Conservation (phyloP, 768 basidiomycete genomes). For the Lanmaoa rubissima region DNA sequence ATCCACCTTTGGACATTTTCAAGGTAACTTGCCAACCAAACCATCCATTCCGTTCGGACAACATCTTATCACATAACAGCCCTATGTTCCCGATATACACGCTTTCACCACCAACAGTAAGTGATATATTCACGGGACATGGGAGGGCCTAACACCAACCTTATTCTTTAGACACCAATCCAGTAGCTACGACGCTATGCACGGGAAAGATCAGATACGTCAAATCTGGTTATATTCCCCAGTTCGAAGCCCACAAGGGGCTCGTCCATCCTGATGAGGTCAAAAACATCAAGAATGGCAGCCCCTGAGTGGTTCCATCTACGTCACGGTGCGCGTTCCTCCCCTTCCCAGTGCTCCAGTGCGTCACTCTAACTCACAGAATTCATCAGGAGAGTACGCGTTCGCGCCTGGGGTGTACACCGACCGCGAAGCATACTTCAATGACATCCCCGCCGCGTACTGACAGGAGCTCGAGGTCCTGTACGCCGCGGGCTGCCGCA, state of each 20-base stretch:
- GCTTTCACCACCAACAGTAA: conserved; percentile 22
- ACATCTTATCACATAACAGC: conserved; percentile 11
- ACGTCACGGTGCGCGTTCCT: conserved; percentile 47
- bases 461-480: conserved; percentile 43
- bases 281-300: conserved; percentile 63
- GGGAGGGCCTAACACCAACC: neutral
- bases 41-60: too few relatives aligned
- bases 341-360: neutral
- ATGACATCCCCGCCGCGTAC: conserved; percentile 47
- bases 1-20: conserved; percentile 28
- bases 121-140: neutral
- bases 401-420: conserved; percentile 19
- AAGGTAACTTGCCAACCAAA: conserved; percentile 10
- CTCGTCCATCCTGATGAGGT: conserved; percentile 61
- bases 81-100: conserved; percentile 25
- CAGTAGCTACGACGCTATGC: conserved; percentile 22
- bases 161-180: conserved; percentile 17
- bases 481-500: conserved; percentile 42
- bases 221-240: conserved; percentile 58
- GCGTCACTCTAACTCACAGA: neutral
- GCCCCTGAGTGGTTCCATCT: conserved; percentile 74
- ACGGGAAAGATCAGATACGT: conserved; percentile 64
- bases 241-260: conserved; percentile 59
- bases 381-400: conserved; percentile 20
- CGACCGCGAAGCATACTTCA: conserved; percentile 43